Conservation (phyloP, 2,329 filamentous ascomycete species). For the Sporothrix variecibatus region DNA sequence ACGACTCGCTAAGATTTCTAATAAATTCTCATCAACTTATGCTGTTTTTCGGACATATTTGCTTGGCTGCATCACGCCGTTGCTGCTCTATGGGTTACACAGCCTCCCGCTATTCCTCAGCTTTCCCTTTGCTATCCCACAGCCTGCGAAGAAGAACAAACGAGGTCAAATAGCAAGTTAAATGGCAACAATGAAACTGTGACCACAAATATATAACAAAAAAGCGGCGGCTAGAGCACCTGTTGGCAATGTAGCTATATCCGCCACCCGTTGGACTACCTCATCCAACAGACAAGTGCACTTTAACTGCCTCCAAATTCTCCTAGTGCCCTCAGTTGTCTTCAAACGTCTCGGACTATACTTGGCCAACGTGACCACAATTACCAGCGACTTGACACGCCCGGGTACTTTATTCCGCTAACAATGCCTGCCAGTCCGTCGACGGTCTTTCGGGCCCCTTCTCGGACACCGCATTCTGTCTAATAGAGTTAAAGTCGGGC, state of each 20-base stretch:
- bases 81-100: slow-evolving; percentile 15
- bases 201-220: too few species aligned
- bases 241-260: neutral
- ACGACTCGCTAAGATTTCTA: neutral
- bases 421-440: neutral
- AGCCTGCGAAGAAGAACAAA: neutral
- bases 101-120: neutral
- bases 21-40: neutral
- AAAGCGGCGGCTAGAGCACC: neutral
- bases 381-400: neutral
- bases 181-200: neutral
- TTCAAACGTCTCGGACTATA: neutral
- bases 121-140: neutral
- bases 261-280: neutral
- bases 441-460: neutral
- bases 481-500: neutral
- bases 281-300: neutral
- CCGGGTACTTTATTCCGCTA: neutral
- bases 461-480: neutral
- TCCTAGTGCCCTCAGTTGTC: neutral
- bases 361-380: neutral
- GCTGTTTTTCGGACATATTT: neutral
- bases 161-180: neutral
- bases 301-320: neutral
- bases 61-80: slow-evolving; percentile 13